Base-by-base conservation (phyloP, 1,284 basidiomycete species). In the Volvariella surrecta region DNA sequence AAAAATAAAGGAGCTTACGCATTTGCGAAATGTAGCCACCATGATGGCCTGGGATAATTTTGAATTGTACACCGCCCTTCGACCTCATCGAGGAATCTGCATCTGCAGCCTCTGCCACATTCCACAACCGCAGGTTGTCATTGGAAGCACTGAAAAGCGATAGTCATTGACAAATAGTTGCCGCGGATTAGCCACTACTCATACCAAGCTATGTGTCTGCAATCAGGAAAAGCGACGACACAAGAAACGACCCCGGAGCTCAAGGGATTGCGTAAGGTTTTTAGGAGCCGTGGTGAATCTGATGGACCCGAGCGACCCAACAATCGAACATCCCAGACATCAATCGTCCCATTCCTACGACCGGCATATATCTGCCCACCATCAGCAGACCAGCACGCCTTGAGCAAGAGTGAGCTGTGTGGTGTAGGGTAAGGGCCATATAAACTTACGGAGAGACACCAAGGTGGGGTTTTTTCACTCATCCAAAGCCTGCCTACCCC, bases 11-110 rank as follows among this genome's bases (percentile, higher is more conserved):
- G 42, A 43, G 62, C 84, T 58, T 62, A 94, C 91, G 61, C 77
- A 96, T 88, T 53, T 88, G 84, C 3, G 91, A 95, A 13, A 97
- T 77, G 48, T 83, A 88, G 1, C 92, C 94, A 21, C 94, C 93
- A 63, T 97, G 91, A 64, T 98, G 94, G 0, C 95, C 95, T 3
- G 93, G 88, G 31, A 99, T 89, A 49, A 98, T 96, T 63, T 92
- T 92, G 73, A 97, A 97, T 50, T 86, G 86, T 15, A 83, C 81
- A 6, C 81, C 76, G 51, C 76, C 74, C 58, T 71, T 79, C 44
- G 67, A 64, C 55, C 71, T 76, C 32, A 73, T 72, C 42, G 56
- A 70, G 6, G 68, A 70, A 54, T 87, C 84, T 6, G 70, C 63
- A 54, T 89, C 80, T 42, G 75, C 76, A 35, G 79, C 76, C 51